phyloP scores from a whole-genome alignment of 345 rosid genomes.

The Acer campestre region DNA sequence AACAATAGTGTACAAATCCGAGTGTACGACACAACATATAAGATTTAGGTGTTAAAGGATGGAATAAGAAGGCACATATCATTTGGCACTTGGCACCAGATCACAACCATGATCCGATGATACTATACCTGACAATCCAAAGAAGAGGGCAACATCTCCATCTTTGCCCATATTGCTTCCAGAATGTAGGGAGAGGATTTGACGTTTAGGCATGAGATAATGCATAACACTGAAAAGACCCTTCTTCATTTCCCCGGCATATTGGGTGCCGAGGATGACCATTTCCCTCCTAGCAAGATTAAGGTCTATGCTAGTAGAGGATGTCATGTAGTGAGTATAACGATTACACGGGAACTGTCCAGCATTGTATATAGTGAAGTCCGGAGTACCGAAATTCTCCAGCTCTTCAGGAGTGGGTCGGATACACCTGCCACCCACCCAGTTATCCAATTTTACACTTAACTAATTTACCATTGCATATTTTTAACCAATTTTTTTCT shows the following conservation, averaged over 20 bases:
- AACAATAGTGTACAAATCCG: background rate
- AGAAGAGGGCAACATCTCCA: constrained; percentile 99
- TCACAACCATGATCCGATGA: constrained; percentile 35
- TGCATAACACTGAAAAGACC: constrained; percentile 99
- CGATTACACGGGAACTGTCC: constrained; percentile 99
- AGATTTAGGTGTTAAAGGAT: constrained; percentile 8
- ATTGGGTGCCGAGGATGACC: constrained; percentile 98
- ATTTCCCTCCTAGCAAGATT: constrained; percentile 94
- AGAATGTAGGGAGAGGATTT: constrained; percentile 90
- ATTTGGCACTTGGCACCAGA: constrained; percentile 30
- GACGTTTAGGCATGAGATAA: constrained; percentile 99
- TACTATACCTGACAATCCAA: constrained; percentile 94
- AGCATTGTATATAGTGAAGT: constrained; percentile 98
- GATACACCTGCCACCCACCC: constrained; percentile 97
- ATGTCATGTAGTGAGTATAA: constrained; percentile 97
- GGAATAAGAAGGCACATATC: constrained; percentile 37
- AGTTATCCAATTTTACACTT: constrained; percentile 59
- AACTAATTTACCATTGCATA: constrained; percentile 38
- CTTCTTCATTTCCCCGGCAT: constrained; percentile 99
- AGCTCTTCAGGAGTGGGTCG: constrained; percentile 98
- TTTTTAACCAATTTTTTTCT: constrained; percentile 29
- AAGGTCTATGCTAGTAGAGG: constrained; percentile 95
- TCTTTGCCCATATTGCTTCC: constrained; percentile 99
- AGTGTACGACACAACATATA: background rate
- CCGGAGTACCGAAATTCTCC: constrained; percentile 97